Conservation (phyloP, 2,329 filamentous ascomycete species). For the Colletotrichum eleusines region DNA sequence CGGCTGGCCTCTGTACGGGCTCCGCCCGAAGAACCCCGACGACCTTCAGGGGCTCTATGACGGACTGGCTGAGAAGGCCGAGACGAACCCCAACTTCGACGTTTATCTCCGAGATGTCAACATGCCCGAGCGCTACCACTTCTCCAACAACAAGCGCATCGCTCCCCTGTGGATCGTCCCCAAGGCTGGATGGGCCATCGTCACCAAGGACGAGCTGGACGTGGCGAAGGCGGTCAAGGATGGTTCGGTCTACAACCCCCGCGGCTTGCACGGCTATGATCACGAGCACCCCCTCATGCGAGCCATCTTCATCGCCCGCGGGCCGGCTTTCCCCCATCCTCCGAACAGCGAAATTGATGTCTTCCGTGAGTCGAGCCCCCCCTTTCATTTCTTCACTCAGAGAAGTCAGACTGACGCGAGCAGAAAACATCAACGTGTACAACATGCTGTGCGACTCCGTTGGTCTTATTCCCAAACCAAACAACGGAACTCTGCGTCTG, state of each 20-base stretch:
- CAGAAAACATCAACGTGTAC: slow-evolving; percentile 95
- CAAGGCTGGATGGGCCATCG: slow-evolving; percentile 92
- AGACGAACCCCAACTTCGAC: slow-evolving; percentile 77
- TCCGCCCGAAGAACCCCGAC: slow-evolving; percentile 79
- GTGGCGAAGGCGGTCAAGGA: slow-evolving; percentile 74
- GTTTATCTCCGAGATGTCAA: slow-evolving; percentile 88
- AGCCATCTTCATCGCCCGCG: slow-evolving; percentile 92
- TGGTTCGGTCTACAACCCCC: slow-evolving; percentile 79
- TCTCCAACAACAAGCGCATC: slow-evolving; percentile 87
- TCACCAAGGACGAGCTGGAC: slow-evolving; percentile 83
- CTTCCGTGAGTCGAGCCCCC: slow-evolving; percentile 77
- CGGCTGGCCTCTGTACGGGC: slow-evolving; percentile 92
- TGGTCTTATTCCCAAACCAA: slow-evolving; percentile 77
- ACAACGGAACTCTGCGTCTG: slow-evolving; percentile 88
- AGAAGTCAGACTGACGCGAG: slow-evolving; percentile 45
- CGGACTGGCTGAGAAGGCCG: slow-evolving; percentile 66
- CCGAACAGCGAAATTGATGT: slow-evolving; percentile 82
- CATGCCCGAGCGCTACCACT: slow-evolving; percentile 95
- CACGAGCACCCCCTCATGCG: slow-evolving; percentile 95
- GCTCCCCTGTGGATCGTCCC: slow-evolving; percentile 96
- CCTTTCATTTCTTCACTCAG: not conserved
- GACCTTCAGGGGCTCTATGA: slow-evolving; percentile 78
- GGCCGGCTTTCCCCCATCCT: slow-evolving; percentile 89
- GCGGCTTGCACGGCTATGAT: slow-evolving; percentile 93
- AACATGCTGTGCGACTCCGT: slow-evolving; percentile 94